Evolutionary conservation across 2,329 filamentous ascomycete species (phyloP).

Genomic region (Fusarium agapanthi): DNA sequence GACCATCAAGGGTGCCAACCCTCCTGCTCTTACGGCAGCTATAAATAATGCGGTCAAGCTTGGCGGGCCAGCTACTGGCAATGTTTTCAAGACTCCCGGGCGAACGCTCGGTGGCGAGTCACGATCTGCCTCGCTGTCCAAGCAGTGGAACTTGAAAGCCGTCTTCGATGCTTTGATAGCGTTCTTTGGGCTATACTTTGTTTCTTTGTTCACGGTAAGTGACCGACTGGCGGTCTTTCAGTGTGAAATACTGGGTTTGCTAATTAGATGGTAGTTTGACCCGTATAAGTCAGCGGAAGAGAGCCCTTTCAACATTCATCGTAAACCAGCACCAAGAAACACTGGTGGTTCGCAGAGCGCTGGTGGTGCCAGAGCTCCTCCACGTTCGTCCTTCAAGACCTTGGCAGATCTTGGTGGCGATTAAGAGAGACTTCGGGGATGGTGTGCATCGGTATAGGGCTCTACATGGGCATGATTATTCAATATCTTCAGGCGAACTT

Average conservation of each 20-base stretch:
- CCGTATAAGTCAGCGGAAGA: slow-evolving; percentile 68
- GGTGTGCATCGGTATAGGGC: background rate
- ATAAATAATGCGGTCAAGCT: slow-evolving; percentile 75
- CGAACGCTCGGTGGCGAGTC: slow-evolving; percentile 62
- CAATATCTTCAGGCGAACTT: background rate
- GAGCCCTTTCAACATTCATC: slow-evolving; percentile 66
- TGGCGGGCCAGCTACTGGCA: slow-evolving; percentile 52
- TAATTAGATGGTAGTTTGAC: slow-evolving; percentile 59
- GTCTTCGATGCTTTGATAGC: slow-evolving; percentile 60
- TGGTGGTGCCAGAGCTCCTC: slow-evolving; percentile 41
- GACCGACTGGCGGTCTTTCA: background rate
- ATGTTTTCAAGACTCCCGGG: slow-evolving; percentile 63
- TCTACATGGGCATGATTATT: background rate
- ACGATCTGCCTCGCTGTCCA: slow-evolving; percentile 17
- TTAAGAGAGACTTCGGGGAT: slow-evolving; percentile 7
- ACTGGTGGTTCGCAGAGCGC: slow-evolving; percentile 33
- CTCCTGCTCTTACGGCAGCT: slow-evolving; percentile 76
- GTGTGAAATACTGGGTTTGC: slow-evolving; percentile 4
- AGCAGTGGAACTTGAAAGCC: slow-evolving; percentile 49
- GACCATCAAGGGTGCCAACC: slow-evolving; percentile 84
- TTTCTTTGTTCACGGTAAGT: slow-evolving; percentile 68
- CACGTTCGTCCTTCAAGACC: slow-evolving; percentile 58
- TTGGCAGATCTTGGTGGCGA: slow-evolving; percentile 60
- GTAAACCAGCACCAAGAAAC: slow-evolving; percentile 40
- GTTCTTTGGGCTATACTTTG: slow-evolving; percentile 69